Evolutionary conservation across 2,329 filamentous ascomycete genomes (phyloP), one percentile per base, ranked within the genome.

Genomic region (Apiospora phragmitis): DNA sequence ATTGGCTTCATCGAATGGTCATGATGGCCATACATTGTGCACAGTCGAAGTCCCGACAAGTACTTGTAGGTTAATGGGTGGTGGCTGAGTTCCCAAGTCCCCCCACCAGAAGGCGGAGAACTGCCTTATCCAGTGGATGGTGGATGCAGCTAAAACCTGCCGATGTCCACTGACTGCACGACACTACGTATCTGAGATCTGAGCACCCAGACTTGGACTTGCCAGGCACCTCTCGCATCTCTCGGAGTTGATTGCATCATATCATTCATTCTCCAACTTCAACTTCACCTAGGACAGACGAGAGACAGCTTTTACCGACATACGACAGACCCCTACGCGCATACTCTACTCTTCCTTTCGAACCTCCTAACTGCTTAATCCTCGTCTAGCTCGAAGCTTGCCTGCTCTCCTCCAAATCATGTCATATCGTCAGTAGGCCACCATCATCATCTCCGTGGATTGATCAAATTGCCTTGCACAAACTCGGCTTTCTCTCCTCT

Each of bases 201-300:
- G 49, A 55, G 49, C 49, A 55, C 49, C 24, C n/a, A n/a, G n/a
- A n/a, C n/a, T n/a, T n/a, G n/a, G n/a, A n/a, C n/a, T n/a, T n/a
- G n/a, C n/a, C n/a, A n/a, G n/a, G 8, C 43, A 45, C 47, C 24
- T 51, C 47, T 26, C 47, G 16, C 47, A 51, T 14, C 47, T 29
- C 18, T 38, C 55, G 9, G 55, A 38, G 6, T 38, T 11, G 55
- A 62, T 62, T 38, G 55, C 55, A 62, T 62, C 55, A 62, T 62
- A 35, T 38, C 32, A 35, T n/a, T n/a, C n/a, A 59, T 35, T 59
- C 55, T 62, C 55, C 55, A 62, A 62, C 55, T 62, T 62, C 55
- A 62, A 62, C 55, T 62, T 62, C 18, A 62, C 55, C 55, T 62
- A 38, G 21, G 32, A 62, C 32, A 38, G 55, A n/a, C 32, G 21